phyloP scores from a whole-genome alignment of 202 grass and related monocot genomes.

The Schoenoplectus triqueter region DNA sequence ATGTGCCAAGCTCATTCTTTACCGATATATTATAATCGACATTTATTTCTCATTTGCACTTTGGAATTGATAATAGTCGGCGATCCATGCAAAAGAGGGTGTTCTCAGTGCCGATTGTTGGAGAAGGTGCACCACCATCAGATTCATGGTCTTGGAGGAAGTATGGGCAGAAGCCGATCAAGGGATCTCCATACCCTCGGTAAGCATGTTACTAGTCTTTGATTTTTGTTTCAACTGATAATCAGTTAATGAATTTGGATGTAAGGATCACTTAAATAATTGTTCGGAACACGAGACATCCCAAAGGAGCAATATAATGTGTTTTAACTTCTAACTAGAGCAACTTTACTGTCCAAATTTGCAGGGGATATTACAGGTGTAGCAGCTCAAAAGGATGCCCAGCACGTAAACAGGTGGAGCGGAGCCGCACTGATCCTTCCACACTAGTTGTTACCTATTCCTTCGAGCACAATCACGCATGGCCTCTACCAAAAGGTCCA shows the following conservation, averaged over 20 bases:
- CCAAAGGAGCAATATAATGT: background rate
- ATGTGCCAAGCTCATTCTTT: background rate
- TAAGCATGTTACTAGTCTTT: slow-evolving; percentile 23
- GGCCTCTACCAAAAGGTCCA: slow-evolving; percentile 41
- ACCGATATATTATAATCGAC: background rate
- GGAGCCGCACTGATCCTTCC: slow-evolving; percentile 51
- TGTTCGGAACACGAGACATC: background rate
- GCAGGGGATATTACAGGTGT: slow-evolving; percentile 90
- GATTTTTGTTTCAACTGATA: no score
- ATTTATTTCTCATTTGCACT: slow-evolving; percentile 7
- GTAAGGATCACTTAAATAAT: no score
- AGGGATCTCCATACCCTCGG: slow-evolving; percentile 91
- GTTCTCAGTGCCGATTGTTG: slow-evolving; percentile 67
- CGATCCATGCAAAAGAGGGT: slow-evolving; percentile 69
- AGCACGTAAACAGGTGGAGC: slow-evolving; percentile 89
- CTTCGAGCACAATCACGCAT: slow-evolving; percentile 80
- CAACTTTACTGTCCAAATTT: background rate
- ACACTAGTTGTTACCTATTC: slow-evolving; percentile 78
- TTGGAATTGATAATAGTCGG: slow-evolving; percentile 41
- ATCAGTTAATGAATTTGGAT: no score
- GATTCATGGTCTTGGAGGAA: slow-evolving; percentile 95
- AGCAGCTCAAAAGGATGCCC: slow-evolving; percentile 89
- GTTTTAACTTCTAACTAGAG: background rate
- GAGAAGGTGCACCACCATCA: slow-evolving; percentile 62
- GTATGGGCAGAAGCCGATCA: slow-evolving; percentile 98